Conservation (phyloP, 2,329 filamentous ascomycete genomes). For the Penicillium sp. region DNA sequence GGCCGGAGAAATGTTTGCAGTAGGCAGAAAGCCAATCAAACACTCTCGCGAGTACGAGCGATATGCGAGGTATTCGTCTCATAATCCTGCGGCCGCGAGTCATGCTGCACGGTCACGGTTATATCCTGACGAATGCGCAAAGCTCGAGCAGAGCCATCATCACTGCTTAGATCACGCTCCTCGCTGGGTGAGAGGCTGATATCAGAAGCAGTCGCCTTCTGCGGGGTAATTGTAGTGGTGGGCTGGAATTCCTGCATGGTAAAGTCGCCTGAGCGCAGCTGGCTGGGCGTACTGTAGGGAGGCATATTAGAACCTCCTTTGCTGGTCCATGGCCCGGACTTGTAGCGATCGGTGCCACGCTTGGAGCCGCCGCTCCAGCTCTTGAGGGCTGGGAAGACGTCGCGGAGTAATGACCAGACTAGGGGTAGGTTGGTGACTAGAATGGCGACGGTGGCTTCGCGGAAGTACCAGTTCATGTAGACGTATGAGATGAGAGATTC, state of each 20-base stretch:
- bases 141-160: conserved; percentile 39
- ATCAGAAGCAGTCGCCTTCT: conserved; percentile 30
- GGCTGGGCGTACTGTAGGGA: conserved; percentile 31
- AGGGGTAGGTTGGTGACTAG: conserved; percentile 54
- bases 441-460: conserved; percentile 46
- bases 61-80: conserved; percentile 12
- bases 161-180: conserved; percentile 33
- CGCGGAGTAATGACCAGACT: conserved; percentile 52
- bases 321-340: conserved; percentile 33
- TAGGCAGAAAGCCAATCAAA: conserved; percentile 5
- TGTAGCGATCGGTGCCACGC: conserved; percentile 35
- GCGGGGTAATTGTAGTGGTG: conserved; percentile 26
- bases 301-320: conserved; percentile 29
- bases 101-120: conserved; percentile 34
- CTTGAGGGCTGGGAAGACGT: conserved; percentile 47
- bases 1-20: not conserved
- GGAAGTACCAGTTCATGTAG: conserved; percentile 52
- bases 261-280: conserved; percentile 30
- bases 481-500: conserved; percentile 42
- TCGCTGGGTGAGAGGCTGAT: conserved; percentile 29
- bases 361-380: conserved; percentile 43
- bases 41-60: conserved; percentile 14
- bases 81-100: conserved; percentile 16
- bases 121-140: conserved; percentile 42
- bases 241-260: conserved; percentile 33